These are phyloP conservation scores for Arthroderma uncinatum DNA, from an alignment of 2,329 filamentous ascomycete species.

Conservation along the genomic window DNA sequence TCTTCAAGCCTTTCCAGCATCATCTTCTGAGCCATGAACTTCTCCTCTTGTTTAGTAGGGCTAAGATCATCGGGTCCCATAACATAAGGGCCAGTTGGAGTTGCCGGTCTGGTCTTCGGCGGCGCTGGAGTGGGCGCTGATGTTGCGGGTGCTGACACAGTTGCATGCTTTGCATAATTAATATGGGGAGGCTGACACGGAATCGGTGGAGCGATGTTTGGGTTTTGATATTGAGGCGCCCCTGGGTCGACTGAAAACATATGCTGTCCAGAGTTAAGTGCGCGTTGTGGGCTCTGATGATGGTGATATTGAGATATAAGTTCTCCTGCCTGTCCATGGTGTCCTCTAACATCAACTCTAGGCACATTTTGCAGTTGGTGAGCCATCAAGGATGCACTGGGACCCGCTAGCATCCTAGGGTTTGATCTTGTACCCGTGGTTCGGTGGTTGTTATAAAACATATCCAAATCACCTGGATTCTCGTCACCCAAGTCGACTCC, in stretches of 20 bases:
- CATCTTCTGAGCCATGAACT: conserved; percentile 6
- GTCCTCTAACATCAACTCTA: conserved; percentile 1
- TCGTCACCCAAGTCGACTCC: conserved; percentile 8
- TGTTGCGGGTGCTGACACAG: neutral
- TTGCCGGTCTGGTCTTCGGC: neutral
- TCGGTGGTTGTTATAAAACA: conserved; percentile 7
- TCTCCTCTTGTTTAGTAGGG: conserved; percentile 16
- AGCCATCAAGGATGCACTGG: neutral
- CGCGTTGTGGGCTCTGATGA: neutral
- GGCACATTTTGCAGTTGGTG: conserved; percentile 13
- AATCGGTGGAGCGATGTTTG: neutral
- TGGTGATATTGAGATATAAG: neutral
- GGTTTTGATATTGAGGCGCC: neutral
- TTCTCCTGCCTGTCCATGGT: neutral
- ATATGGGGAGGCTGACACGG: neutral
- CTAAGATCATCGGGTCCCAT: conserved; percentile 15
- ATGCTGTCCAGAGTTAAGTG: neutral
- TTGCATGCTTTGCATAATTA: neutral
- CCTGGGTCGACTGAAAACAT: neutral
- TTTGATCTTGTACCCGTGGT: conserved; percentile 8
- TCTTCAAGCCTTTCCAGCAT: neutral
- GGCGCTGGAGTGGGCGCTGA: neutral
- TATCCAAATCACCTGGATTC: conserved; percentile 6
- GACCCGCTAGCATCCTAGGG: conserved; percentile 5
- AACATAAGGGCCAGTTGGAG: conserved; percentile 7